A percentile compares a stretch with the other conserved stretches of the same genome.
These are phyloP conservation scores for Starmerella cellae DNA, from an alignment of 805 yeast species.

Conservation along the genomic window DNA sequence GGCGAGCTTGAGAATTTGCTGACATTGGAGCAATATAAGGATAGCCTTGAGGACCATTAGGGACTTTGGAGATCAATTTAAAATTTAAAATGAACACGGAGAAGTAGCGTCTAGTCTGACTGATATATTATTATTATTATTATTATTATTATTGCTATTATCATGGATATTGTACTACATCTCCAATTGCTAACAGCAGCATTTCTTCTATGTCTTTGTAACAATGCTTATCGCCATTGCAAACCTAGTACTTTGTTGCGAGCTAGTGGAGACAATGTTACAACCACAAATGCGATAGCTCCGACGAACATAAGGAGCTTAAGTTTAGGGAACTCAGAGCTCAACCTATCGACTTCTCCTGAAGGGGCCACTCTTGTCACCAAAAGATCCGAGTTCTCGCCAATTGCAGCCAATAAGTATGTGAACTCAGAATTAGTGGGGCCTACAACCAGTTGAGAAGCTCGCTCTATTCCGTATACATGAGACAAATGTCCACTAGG, in stretches of 20 bases:
- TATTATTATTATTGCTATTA: too few species aligned
- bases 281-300: constrained; percentile 28
- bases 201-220: too few species aligned
- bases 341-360: constrained; percentile 64
- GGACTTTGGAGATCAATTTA: too few species aligned
- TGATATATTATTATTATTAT: too few species aligned
- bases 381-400: constrained; percentile 43
- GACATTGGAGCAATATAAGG: constrained; percentile 24
- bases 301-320: constrained; percentile 50
- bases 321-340: constrained; percentile 50
- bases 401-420: constrained; percentile 44
- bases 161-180: too few species aligned
- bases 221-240: constrained; percentile 14
- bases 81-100: too few species aligned
- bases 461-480: constrained; percentile 31
- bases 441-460: constrained; percentile 32
- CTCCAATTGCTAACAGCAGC: too few species aligned
- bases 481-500: constrained; percentile 49
- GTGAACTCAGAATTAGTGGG: constrained; percentile 76
- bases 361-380: constrained; percentile 72
- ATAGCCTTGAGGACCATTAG: constrained; percentile 15
- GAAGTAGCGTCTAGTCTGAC: too few species aligned
- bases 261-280: constrained; percentile 13
- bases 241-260: constrained; percentile 8
- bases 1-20: constrained; percentile 25